Conservation (phyloP, 2,329 filamentous ascomycete species). For the Basipetospora chlamydospora region DNA sequence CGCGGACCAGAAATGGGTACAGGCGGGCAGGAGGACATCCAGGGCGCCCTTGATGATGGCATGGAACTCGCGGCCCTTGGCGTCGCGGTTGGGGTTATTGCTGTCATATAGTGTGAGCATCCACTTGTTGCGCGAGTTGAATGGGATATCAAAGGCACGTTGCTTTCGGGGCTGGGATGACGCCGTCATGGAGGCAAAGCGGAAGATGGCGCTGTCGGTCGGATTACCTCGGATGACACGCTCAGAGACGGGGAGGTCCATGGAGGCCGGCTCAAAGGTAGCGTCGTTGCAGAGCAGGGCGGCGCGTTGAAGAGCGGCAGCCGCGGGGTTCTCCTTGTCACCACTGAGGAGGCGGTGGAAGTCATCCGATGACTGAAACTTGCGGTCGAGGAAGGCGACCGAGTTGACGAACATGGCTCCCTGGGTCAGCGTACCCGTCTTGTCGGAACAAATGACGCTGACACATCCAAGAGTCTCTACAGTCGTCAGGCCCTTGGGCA, state of each 20-base stretch:
- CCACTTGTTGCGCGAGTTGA: conserved; percentile 37
- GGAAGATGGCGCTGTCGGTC: conserved; percentile 26
- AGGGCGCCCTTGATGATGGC: conserved; percentile 33
- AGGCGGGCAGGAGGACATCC: conserved; percentile 29
- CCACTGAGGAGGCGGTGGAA: no score
- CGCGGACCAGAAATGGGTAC: no score
- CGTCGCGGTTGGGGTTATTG: no score
- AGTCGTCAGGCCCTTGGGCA: conserved; percentile 69
- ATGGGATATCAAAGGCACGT: conserved; percentile 26
- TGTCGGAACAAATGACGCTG: conserved; percentile 62
- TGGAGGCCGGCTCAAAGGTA: conserved; percentile 22
- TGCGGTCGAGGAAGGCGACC: no score
- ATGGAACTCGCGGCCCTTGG: no score
- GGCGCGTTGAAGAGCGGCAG: conserved; percentile 15
- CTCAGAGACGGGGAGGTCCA: conserved; percentile 18
- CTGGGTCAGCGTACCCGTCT: conserved; percentile 48
- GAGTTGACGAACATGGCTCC: conserved; percentile 11
- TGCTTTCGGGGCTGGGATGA: conserved; percentile 9
- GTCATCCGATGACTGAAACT: no score
- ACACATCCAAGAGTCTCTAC: conserved; percentile 63
- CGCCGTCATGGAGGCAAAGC: conserved; percentile 24
- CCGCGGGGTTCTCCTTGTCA: conserved; percentile 8
- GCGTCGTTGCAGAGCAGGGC: conserved; percentile 27
- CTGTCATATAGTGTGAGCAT: conserved; percentile 28
- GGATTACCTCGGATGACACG: conserved; percentile 25